A percentile compares a stretch with the other conserved stretches of the same genome.
Conservation (phyloP, 2,329 filamentous ascomycete genomes). For the Penicillium crustosum region DNA sequence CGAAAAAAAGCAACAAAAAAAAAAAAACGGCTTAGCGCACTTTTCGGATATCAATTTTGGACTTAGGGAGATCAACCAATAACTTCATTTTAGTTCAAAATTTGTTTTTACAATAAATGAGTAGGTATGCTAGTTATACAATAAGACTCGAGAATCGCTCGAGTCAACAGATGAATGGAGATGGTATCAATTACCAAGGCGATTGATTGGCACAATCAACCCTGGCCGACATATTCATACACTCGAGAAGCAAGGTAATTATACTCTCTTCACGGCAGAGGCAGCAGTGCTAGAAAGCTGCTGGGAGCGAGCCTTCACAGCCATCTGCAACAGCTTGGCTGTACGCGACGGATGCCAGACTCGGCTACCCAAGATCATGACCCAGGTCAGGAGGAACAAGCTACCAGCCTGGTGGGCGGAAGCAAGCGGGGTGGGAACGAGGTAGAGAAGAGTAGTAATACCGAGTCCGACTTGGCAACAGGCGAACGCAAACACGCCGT, state of each 20-base stretch:
- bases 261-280: constrained; percentile 24
- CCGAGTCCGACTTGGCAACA: constrained; percentile 80
- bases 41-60: neutral
- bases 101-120: constrained; percentile 3
- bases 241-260: neutral
- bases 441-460: constrained; percentile 87
- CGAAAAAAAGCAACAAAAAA: neutral
- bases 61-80: constrained; percentile 3
- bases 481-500: constrained; percentile 80
- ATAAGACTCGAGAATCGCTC: neutral
- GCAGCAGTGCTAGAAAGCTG: constrained; percentile 26
- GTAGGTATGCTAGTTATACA: constrained; percentile 24
- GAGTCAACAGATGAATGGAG: constrained; percentile 25
- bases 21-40: neutral
- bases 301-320: constrained; percentile 38
- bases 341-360: constrained; percentile 70
- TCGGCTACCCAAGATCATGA: constrained; percentile 74
- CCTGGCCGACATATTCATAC: constrained; percentile 20
- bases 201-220: neutral
- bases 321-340: constrained; percentile 56
- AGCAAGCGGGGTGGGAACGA: constrained; percentile 84
- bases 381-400: constrained; percentile 78
- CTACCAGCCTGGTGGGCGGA: constrained; percentile 91
- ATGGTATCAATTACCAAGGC: constrained; percentile 23
- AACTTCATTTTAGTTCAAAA: neutral